These are phyloP conservation scores for Panaeolus cyanescens DNA, from an alignment of 768 basidiomycete species.

Conservation along the genomic window DNA sequence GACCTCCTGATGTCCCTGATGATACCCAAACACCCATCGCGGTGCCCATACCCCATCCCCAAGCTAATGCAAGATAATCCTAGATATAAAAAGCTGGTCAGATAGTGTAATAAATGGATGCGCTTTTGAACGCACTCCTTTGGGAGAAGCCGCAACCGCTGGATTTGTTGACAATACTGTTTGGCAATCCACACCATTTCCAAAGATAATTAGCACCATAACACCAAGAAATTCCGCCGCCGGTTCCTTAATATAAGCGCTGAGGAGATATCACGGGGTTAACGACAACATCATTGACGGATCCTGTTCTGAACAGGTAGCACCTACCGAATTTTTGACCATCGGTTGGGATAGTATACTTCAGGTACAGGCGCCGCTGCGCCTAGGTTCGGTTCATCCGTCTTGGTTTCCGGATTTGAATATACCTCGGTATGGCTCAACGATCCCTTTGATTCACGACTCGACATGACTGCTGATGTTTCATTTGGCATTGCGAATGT, in stretches of 20 bases:
- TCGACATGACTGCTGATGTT: not conserved
- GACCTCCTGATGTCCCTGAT: slow-evolving; percentile 70
- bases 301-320: not conserved
- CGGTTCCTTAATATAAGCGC: slow-evolving; percentile 54
- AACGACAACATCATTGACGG: not conserved
- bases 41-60: slow-evolving; percentile 61
- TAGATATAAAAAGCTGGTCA: slow-evolving; percentile 23
- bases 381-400: slow-evolving; percentile 10
- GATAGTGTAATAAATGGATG: not conserved
- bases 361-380: slow-evolving; percentile 13
- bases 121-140: slow-evolving; percentile 49
- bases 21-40: slow-evolving; percentile 71
- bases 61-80: slow-evolving; percentile 49
- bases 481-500: not conserved
- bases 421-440: slow-evolving; percentile 15
- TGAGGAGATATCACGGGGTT: slow-evolving; percentile 15
- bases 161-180: slow-evolving; percentile 48
- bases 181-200: slow-evolving; percentile 60
- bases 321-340: not conserved
- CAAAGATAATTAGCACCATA: slow-evolving; percentile 60
- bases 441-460: slow-evolving; percentile 1
- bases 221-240: slow-evolving; percentile 66
- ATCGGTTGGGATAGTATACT: slow-evolving; percentile 41
- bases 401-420: no score
- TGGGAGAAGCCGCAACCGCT: slow-evolving; percentile 45